Evolutionary conservation across 768 basidiomycete genomes (phyloP), one percentile per base, ranked within the genome.

Genomic region (Dentipellis sp.): DNA sequence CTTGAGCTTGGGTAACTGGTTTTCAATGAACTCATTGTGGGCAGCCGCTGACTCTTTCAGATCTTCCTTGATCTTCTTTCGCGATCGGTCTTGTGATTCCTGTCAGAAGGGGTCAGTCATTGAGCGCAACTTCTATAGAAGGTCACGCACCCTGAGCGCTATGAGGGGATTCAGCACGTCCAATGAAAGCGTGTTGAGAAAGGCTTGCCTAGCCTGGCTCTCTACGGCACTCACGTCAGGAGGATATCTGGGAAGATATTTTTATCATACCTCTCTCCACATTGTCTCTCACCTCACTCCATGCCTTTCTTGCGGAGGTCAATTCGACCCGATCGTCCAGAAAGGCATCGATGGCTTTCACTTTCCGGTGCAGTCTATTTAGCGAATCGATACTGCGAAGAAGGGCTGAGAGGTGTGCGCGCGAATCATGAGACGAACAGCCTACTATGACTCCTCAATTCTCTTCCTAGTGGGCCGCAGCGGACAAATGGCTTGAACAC

Each of bases 11-110:
- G 93, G 93, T 9, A 94, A 74, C n/a, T 78, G 74, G 54, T 76
- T 82, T 65, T 91, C 90, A 10, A 84, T 83, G 65, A 84, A 93
- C 35, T 95, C 93, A 35, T 79, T 79, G 68, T 95, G 93, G 36
- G 86, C 81, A 54, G 69, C 62, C n/a, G 75, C 74, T 0, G 92
- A 90, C 9, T 83, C 82, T 68, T 91, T 93, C 55, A 94, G 69
- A 66, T 94, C 93, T 65, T 95, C 93, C 67, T 88, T 91, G 68
- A 97, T 87, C 23, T 91, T 83, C 66, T 91, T 90, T 49, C 90
- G 79, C n/a, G 91, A 94, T 38, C 94, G 81, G 54, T 91, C 90
- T 73, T 95, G 93, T 10, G 86, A 87, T 62, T 94, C 92, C 91
- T 93, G 17, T n/a, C 14, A 39, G 11, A 21, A 12, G 34, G 14